Evolutionary conservation across 169 alveolate species (phyloP).

Genomic region (Plasmodium knowlesi): DNA sequence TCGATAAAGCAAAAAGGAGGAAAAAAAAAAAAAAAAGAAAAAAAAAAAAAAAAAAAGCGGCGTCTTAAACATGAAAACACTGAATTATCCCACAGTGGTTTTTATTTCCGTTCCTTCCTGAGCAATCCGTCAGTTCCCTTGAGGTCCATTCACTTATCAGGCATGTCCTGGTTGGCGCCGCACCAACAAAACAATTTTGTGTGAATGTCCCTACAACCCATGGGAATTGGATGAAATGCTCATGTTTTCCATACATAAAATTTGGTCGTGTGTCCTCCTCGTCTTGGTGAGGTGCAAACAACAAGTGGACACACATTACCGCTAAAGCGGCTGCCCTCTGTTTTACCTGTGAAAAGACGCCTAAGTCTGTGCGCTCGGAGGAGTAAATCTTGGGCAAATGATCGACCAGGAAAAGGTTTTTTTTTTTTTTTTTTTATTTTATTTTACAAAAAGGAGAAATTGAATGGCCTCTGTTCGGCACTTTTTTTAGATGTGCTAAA

Average conservation of each 20-base stretch:
- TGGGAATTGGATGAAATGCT: not conserved
- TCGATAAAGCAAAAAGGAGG: not conserved
- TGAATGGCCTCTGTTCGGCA: not conserved
- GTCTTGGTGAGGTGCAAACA: not conserved
- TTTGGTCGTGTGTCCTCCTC: not conserved
- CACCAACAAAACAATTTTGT: not conserved
- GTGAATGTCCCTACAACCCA: not conserved
- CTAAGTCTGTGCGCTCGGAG: not conserved
- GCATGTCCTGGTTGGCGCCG: not conserved
- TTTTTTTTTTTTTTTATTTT: too few relatives aligned
- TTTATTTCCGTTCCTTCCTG: not conserved
- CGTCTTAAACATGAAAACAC: not conserved
- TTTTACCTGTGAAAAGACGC: not conserved
- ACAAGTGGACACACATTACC: not conserved
- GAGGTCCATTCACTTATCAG: not conserved
- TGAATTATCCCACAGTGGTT: not conserved
- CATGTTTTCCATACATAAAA: not conserved
- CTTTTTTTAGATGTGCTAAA: not conserved
- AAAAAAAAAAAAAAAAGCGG: not conserved
- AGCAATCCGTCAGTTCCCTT: not conserved
- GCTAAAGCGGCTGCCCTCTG: not conserved
- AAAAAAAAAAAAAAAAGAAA: not conserved
- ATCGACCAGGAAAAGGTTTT: not conserved
- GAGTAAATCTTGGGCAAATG: not conserved
- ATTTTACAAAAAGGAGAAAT: not conserved